Conservation (phyloP, 2,329 filamentous ascomycete genomes). For the Diaporthe ilicicola region DNA sequence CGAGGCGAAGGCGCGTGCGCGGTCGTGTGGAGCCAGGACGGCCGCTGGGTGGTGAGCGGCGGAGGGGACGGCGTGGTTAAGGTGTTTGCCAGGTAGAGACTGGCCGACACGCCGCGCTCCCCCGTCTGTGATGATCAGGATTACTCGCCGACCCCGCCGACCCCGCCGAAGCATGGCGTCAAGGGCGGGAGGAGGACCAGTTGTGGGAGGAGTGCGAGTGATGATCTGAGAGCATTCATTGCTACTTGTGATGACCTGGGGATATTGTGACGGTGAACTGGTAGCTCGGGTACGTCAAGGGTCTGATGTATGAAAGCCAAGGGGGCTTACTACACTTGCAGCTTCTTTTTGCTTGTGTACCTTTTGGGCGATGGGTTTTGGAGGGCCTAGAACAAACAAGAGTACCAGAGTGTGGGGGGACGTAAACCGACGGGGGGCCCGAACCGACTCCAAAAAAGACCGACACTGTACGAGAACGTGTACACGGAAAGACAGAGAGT, state of each 20-base stretch:
- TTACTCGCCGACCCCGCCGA: constrained; percentile 18
- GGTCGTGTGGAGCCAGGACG: constrained; percentile 95
- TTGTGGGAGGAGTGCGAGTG: not conserved
- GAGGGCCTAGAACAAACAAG: not conserved
- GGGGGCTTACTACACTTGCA: fast-evolving
- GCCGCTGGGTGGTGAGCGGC: constrained; percentile 91
- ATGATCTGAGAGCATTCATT: not conserved
- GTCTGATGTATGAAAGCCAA: not conserved
- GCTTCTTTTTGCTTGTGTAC: not conserved
- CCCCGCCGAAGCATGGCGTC: constrained; percentile 26
- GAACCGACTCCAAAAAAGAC: not conserved
- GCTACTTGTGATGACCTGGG: not conserved
- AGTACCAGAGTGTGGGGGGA: not conserved
- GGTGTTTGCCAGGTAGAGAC: constrained; percentile 72
- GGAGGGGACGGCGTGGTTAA: constrained; percentile 97
- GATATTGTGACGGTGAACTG: not conserved
- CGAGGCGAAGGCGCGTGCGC: constrained; percentile 93
- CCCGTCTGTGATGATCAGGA: not conserved
- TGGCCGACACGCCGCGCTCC: not conserved
- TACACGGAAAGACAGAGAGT: not conserved
- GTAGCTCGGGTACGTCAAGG: no score
- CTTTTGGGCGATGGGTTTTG: not conserved
- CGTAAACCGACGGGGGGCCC: not conserved
- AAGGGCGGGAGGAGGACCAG: not conserved
- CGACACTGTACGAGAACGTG: constrained; percentile 7